Conservation (phyloP, 2,329 filamentous ascomycete genomes). For the Fusarium sp. region DNA sequence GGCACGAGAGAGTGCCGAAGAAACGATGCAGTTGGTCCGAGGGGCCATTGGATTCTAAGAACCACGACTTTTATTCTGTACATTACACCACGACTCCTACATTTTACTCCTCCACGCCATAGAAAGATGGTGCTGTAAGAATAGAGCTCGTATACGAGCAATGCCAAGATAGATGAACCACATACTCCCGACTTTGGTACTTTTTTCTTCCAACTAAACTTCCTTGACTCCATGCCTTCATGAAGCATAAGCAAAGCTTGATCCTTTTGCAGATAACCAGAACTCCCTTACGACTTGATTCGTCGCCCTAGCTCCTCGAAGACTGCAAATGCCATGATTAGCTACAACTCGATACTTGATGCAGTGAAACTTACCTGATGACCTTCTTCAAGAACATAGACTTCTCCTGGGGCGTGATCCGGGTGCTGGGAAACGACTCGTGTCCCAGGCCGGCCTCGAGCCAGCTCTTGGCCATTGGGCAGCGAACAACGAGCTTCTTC, state of each 20-base stretch:
- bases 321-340: conserved; percentile 51
- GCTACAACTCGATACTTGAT: background rate
- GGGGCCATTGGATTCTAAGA: conserved; percentile 62
- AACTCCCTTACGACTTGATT: conserved; percentile 78
- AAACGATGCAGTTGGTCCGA: conserved; percentile 66
- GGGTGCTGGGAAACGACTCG: conserved; percentile 68
- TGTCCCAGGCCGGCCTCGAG: conserved; percentile 69
- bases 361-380: conserved; percentile 58
- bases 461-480: conserved; percentile 69
- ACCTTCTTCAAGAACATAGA: conserved; percentile 74
- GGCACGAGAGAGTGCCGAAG: conserved; percentile 71
- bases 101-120: background rate
- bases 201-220: conserved; percentile 1
- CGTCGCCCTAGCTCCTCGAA: conserved; percentile 73
- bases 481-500: conserved; percentile 72
- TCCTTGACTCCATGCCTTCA: conserved; percentile 43
- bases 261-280: conserved; percentile 75
- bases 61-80: conserved; percentile 5
- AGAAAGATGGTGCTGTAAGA: background rate
- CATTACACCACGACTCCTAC: background rate
- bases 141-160: conserved; percentile 2
- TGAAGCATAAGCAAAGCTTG: conserved; percentile 71
- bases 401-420: conserved; percentile 70
- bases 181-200: background rate
- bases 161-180: background rate